Conservation (phyloP, 345 rosid species). For the Bruguiera parviflora region DNA sequence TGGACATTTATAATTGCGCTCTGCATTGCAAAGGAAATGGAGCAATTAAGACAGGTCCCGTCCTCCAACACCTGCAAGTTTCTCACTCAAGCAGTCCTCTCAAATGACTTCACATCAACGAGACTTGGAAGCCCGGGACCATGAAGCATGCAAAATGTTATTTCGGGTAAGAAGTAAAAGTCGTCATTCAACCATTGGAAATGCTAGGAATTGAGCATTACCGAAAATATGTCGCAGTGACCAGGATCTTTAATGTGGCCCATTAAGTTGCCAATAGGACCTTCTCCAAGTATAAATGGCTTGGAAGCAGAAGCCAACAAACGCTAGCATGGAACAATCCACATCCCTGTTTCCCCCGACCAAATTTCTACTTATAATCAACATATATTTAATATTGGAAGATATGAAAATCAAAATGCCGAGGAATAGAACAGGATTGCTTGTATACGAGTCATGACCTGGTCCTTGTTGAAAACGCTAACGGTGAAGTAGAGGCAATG, state of each 20-base stretch:
- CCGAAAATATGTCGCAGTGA: constrained; percentile 84
- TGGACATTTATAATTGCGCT: background rate
- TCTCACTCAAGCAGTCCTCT: background rate
- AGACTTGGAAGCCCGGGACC: constrained; percentile 61
- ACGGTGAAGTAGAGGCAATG: constrained; percentile 32
- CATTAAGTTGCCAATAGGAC: constrained; percentile 66
- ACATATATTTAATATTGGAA: too few species aligned
- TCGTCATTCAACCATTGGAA: background rate
- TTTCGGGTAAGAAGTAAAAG: too few species aligned
- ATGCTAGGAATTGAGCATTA: constrained; percentile 21
- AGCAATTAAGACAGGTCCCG: background rate
- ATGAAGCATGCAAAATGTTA: background rate
- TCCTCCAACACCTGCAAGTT: background rate
- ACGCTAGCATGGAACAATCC: constrained; percentile 60
- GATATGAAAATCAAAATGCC: background rate
- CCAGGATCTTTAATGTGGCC: constrained; percentile 93
- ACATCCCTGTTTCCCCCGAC: constrained; percentile 13
- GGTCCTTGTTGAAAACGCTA: constrained; percentile 15
- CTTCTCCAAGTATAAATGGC: constrained; percentile 66
- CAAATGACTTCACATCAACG: constrained; percentile 21
- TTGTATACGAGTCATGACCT: constrained; percentile 18
- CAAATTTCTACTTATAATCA: background rate
- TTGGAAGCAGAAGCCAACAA: constrained; percentile 83
- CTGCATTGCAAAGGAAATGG: background rate
- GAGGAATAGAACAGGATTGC: background rate